Conservation (phyloP, 345 rosid species). For the Populus tremula region DNA sequence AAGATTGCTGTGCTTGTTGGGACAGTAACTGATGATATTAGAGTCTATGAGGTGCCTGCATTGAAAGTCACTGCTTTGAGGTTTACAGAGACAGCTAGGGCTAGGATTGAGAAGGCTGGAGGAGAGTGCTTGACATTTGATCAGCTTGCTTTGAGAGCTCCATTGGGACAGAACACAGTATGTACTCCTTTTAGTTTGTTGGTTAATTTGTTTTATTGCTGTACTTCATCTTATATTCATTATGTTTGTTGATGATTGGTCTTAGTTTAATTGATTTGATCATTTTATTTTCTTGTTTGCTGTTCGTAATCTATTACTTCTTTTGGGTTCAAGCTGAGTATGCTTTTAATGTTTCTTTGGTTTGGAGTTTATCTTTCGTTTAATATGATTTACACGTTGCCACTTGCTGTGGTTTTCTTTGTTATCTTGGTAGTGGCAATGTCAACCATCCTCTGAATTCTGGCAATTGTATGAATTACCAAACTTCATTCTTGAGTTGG, state of each 20-base stretch:
- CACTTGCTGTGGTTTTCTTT: background rate
- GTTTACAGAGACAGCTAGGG: conserved; percentile 87
- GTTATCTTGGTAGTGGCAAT: background rate
- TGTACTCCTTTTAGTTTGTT: background rate
- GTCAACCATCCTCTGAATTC: background rate
- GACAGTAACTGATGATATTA: conserved; percentile 74
- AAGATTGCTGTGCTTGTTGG: conserved; percentile 85
- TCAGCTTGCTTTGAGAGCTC: conserved; percentile 88
- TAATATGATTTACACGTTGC: background rate
- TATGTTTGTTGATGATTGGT: background rate
- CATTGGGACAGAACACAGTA: conserved; percentile 93
- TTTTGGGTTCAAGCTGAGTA: background rate
- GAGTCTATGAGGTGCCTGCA: conserved; percentile 76
- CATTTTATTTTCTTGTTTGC: background rate
- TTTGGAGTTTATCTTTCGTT: background rate
- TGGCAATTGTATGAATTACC: background rate
- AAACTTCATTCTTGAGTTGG: background rate
- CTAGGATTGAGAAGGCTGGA: conserved; percentile 95
- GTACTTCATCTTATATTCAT: background rate
- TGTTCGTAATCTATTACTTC: background rate
- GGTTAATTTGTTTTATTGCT: background rate
- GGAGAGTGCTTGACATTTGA: conserved; percentile 93
- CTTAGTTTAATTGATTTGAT: background rate
- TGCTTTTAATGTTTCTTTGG: background rate
- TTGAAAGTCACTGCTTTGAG: conserved; percentile 77